Evolutionary conservation across 192 early-diverging fungal genomes (phyloP).

Genomic region (Coemansia sp.): DNA sequence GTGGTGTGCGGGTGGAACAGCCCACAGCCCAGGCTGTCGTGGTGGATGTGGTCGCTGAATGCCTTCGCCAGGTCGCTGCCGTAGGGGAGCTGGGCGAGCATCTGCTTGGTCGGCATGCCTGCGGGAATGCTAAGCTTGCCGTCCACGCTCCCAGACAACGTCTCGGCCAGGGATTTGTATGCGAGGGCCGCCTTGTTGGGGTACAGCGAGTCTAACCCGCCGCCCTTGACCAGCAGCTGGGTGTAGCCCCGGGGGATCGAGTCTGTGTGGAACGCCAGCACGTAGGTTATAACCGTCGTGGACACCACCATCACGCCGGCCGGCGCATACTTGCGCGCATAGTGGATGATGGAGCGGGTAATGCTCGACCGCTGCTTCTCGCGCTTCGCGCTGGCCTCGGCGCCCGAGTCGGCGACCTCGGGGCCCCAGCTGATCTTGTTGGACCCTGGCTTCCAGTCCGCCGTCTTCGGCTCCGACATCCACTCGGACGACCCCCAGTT

Average conservation of each 20-base stretch:
- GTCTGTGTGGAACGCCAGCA: constrained; percentile 56
- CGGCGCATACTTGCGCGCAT: constrained; percentile 19
- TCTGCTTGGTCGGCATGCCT: constrained; percentile 53
- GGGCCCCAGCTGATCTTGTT: constrained; percentile 15
- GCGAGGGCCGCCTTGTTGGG: constrained; percentile 8
- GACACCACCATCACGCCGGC: constrained; percentile 38
- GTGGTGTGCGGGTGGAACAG: constrained; percentile 60
- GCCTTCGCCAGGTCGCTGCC: constrained; percentile 54
- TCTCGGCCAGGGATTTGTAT: constrained; percentile 13
- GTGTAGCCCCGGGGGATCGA: constrained; percentile 60
- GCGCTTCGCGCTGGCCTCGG: constrained; percentile 7
- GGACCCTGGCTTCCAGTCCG: neutral
- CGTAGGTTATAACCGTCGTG: constrained; percentile 39
- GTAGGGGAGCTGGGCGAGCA: constrained; percentile 54
- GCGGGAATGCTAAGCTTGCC: constrained; percentile 32
- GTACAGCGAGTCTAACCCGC: constrained; percentile 34
- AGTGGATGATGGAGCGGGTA: neutral
- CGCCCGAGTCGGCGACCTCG: constrained; percentile 12
- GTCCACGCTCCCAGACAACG: neutral
- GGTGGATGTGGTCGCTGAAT: constrained; percentile 44
- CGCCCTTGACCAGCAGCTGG: constrained; percentile 50
- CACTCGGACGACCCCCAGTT: neutral
- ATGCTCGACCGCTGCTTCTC: neutral
- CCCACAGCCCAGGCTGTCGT: constrained; percentile 58
- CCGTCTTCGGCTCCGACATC: neutral